phyloP scores from a whole-genome alignment of 805 yeast genomes.

The Yarrowia yakushimensis region DNA sequence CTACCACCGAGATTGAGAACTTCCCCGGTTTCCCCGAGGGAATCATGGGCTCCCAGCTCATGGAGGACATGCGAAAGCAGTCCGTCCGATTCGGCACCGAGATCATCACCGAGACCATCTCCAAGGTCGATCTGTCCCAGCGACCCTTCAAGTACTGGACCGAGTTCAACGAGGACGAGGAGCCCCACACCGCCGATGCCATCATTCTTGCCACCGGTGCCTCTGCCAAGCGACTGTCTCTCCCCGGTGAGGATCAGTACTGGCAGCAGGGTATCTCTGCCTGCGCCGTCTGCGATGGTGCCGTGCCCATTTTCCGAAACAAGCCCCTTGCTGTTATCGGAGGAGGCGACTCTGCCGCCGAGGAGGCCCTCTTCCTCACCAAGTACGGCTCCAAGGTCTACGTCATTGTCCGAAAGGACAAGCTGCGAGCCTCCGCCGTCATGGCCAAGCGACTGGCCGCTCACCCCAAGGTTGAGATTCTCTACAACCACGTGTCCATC shows the following conservation, averaged over 20 bases:
- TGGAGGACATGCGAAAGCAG: conserved; percentile 93
- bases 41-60: conserved; percentile 77
- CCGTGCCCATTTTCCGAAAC: conserved; percentile 97
- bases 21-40: conserved; percentile 99
- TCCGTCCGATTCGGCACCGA: conserved; percentile 85
- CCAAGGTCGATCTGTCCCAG: conserved; percentile 82
- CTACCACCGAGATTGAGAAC: conserved; percentile 97
- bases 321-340: conserved; percentile 97
- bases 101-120: conserved; percentile 89
- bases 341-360: conserved; percentile 99
- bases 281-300: conserved; percentile 99
- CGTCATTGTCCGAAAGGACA: conserved; percentile 90
- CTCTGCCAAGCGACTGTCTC: conserved; percentile 86
- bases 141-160: conserved; percentile 97
- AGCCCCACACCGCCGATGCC: conserved; percentile 89
- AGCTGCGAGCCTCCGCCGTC: conserved; percentile 88
- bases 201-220: conserved; percentile 97
- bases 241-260: conserved; percentile 96
- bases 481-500: conserved; percentile 77
- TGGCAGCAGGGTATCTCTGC: conserved; percentile 99
- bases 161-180: conserved; percentile 88
- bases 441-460: conserved; percentile 90
- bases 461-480: conserved; percentile 85
- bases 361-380: conserved; percentile 95
- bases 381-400: conserved; percentile 96